phyloP scores from a whole-genome alignment of 164 flowering plant species.

The Amborella trichopoda region DNA sequence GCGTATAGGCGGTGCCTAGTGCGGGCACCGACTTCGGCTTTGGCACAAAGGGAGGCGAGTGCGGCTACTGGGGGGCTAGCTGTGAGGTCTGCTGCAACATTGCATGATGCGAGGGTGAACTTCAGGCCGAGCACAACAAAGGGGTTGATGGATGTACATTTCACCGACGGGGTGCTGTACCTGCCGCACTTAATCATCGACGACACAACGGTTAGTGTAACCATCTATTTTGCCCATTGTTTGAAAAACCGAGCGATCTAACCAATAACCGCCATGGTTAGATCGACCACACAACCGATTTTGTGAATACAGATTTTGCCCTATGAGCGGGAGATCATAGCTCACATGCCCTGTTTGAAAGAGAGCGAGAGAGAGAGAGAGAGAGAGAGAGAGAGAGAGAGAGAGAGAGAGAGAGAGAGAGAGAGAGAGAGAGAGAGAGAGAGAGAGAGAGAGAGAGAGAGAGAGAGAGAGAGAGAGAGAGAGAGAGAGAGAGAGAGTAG shows the following conservation, averaged over 20 bases:
- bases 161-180: slow-evolving; percentile 27
- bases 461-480: not conserved
- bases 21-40: too few relatives aligned
- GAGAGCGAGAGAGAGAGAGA: not conserved
- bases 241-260: too few relatives aligned
- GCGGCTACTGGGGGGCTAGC: not conserved
- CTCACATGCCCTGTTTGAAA: too few relatives aligned
- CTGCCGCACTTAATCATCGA: slow-evolving; percentile 33
- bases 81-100: slow-evolving; percentile 21
- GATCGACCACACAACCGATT: too few relatives aligned
- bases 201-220: slow-evolving; percentile 34
- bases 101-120: slow-evolving; percentile 36
- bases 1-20: too few relatives aligned
- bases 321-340: too few relatives aligned
- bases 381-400: not conserved
- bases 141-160: slow-evolving; percentile 33
- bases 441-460: not conserved
- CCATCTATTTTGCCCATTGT: too few relatives aligned
- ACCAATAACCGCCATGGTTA: too few relatives aligned
- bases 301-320: too few relatives aligned
- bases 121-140: slow-evolving; percentile 25
- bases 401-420: not conserved
- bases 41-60: not conserved
- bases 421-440: not conserved
- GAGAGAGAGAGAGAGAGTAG: not conserved